phyloP scores from a whole-genome alignment of 352 stramenopile species.

The Pythium folliculosum region DNA sequence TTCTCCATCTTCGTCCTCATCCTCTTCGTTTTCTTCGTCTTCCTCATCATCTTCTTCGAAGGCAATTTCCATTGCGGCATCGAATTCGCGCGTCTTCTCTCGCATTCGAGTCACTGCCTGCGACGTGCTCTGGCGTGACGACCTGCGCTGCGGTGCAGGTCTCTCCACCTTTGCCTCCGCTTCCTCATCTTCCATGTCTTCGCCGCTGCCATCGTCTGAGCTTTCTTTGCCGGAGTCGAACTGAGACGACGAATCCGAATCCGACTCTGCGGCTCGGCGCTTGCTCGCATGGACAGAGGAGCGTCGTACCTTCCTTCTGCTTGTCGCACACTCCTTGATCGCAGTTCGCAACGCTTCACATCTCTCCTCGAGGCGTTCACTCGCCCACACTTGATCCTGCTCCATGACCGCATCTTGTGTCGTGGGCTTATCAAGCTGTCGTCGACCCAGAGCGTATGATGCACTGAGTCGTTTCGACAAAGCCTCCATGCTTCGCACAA shows the following conservation, averaged over 20 bases:
- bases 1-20: conserved; percentile 16
- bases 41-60: conserved; percentile 45
- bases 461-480: conserved; percentile 45
- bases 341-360: conserved; percentile 36
- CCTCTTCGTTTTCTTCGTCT: conserved; percentile 36
- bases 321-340: conserved; percentile 37
- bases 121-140: conserved; percentile 57
- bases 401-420: conserved; percentile 31
- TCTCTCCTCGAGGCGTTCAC: conserved; percentile 47
- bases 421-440: conserved; percentile 39
- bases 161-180: neutral
- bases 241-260: conserved; percentile 13
- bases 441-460: conserved; percentile 22
- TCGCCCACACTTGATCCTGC: conserved; percentile 56
- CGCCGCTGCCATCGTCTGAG: conserved; percentile 12
- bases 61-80: conserved; percentile 58
- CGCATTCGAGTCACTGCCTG: conserved; percentile 64
- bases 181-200: conserved; percentile 20
- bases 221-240: conserved; percentile 12
- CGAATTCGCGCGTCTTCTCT: conserved; percentile 52
- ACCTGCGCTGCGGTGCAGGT: conserved; percentile 38
- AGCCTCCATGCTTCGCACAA: conserved; percentile 49
- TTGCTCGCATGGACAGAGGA: conserved; percentile 23
- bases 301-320: conserved; percentile 34
- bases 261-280: conserved; percentile 28